Conservation (phyloP, 495 filamentous ascomycete species). For the Daldinia loculata region DNA sequence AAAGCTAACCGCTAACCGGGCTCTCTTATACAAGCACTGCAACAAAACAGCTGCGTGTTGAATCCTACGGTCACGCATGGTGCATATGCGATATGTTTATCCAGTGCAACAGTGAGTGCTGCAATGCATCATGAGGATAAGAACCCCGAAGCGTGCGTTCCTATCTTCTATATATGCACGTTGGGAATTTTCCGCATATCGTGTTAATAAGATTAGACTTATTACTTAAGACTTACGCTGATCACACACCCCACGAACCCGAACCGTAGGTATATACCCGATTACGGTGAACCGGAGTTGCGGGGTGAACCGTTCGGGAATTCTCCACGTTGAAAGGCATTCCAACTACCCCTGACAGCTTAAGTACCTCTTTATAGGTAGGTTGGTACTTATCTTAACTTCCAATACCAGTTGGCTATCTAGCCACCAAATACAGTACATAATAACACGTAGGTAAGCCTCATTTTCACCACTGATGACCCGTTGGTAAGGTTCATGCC, state of each 20-base stretch:
- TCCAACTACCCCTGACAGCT: neutral
- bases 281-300: neutral
- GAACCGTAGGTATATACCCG: neutral
- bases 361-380: neutral
- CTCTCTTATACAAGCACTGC: neutral
- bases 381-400: too few species aligned
- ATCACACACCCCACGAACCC: neutral
- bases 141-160: neutral
- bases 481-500: neutral
- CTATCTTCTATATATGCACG: neutral
- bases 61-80: neutral
- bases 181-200: neutral
- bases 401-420: too few species aligned
- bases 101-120: neutral
- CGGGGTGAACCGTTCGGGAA: neutral
- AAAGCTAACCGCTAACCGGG: neutral
- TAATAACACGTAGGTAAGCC: neutral
- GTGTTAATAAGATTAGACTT: neutral
- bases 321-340: neutral
- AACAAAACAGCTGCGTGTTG: neutral
- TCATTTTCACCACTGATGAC: neutral
- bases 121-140: neutral
- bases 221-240: neutral
- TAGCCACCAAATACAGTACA: too few species aligned
- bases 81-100: neutral